Evolutionary conservation across 2,329 filamentous ascomycete species (phyloP).

Genomic region (Trichoderma koningii): DNA sequence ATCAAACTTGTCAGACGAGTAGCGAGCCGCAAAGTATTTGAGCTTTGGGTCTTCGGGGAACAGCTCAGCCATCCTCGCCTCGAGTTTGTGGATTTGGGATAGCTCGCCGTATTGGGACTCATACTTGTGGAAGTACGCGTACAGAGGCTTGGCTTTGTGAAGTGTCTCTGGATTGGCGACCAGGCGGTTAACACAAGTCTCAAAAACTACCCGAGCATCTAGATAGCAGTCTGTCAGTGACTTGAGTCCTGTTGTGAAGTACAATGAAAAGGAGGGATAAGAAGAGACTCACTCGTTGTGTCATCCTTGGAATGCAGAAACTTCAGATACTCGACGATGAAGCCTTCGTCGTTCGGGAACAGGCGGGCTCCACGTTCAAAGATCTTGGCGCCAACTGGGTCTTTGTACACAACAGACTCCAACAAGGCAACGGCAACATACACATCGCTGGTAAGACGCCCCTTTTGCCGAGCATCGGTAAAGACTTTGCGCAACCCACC

Average conservation of each 20-base stretch:
- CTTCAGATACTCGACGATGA: conserved; percentile 94
- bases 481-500: conserved; percentile 90
- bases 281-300: conserved; percentile 73
- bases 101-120: conserved; percentile 94
- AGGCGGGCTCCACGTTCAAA: conserved; percentile 92
- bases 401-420: conserved; percentile 95
- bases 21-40: conserved; percentile 74
- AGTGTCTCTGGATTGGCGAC: conserved; percentile 73
- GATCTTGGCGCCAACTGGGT: conserved; percentile 88
- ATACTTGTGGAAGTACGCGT: conserved; percentile 90
- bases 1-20: conserved; percentile 71
- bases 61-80: conserved; percentile 90
- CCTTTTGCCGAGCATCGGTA: conserved; percentile 81
- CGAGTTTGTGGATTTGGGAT: conserved; percentile 84
- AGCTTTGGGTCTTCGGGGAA: conserved; percentile 85
- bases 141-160: conserved; percentile 78
- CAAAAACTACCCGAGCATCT: conserved; percentile 95
- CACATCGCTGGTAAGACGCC: conserved; percentile 88
- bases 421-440: conserved; percentile 92
- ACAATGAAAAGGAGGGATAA: too few species aligned
- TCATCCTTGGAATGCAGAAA: conserved; percentile 91
- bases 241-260: too few species aligned
- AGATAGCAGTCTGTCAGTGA: conserved; percentile 30
- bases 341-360: conserved; percentile 90
- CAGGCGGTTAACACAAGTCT: conserved; percentile 85